A percentile compares a stretch with the other conserved stretches of the same genome.
Conservation (phyloP, 257 asterid species). For the Salvia miltiorrhiza region DNA sequence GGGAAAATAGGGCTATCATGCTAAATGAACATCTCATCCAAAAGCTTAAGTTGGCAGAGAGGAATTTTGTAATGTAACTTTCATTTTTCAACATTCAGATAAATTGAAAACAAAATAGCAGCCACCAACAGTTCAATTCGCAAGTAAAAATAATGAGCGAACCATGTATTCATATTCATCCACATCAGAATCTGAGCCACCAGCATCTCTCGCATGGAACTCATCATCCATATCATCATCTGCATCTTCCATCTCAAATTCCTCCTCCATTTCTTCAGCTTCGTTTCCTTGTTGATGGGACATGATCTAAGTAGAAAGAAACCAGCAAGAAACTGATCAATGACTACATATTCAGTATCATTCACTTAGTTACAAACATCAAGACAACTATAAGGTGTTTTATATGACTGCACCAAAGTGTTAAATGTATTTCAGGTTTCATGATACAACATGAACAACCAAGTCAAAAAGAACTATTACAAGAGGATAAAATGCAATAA, state of each 20-base stretch:
- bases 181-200: slow-evolving; percentile 77
- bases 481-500: not conserved
- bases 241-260: slow-evolving; percentile 75
- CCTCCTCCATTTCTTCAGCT: slow-evolving; percentile 80
- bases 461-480: not conserved
- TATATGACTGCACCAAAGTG: not conserved
- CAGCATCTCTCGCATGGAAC: slow-evolving; percentile 48
- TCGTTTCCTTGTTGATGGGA: slow-evolving; percentile 51
- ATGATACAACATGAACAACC: not conserved
- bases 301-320: slow-evolving; percentile 47
- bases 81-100: not conserved
- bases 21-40: not conserved
- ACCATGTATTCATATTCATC: slow-evolving; percentile 79
- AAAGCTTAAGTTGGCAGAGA: not conserved
- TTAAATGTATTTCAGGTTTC: not conserved
- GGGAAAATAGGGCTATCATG: not conserved
- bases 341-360: not conserved
- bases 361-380: not conserved
- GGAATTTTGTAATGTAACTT: not conserved
- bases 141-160: slow-evolving; percentile 23
- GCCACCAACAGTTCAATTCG: not conserved
- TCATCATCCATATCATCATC: slow-evolving; percentile 72
- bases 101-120: not conserved
- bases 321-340: slow-evolving; percentile 20
- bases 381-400: not conserved